A percentile compares a stretch with the other conserved stretches of the same genome.
These are phyloP conservation scores for Marsdenia floribunda DNA, from an alignment of 257 asterid genomes.

Conservation along the genomic window DNA sequence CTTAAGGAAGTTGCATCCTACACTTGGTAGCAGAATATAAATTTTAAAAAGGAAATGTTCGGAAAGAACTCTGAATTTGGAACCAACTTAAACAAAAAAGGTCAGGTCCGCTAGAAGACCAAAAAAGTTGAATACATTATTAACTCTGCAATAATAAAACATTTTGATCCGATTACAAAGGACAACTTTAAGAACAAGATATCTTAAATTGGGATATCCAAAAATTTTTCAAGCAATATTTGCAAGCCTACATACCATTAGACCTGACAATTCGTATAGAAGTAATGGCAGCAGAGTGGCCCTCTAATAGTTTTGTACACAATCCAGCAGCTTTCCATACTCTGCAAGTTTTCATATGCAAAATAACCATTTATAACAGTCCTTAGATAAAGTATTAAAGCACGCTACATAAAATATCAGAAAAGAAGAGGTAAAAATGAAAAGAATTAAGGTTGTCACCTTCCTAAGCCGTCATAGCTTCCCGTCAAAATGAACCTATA, in stretches of 20 bases:
- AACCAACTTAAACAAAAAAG: background rate
- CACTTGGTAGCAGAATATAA: background rate
- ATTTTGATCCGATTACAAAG: background rate
- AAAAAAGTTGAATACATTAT: background rate
- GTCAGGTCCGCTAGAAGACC: background rate
- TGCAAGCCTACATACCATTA: slow-evolving; percentile 38
- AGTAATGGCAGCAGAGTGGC: slow-evolving; percentile 80
- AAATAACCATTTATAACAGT: background rate
- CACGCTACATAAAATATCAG: background rate
- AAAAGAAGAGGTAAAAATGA: slow-evolving; percentile 3
- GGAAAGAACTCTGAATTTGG: background rate
- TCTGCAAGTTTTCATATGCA: slow-evolving; percentile 36
- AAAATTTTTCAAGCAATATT: background rate
- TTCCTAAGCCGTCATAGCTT: slow-evolving; percentile 90
- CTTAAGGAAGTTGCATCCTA: background rate
- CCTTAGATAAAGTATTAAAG: slow-evolving; percentile 8
- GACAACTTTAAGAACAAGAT: background rate
- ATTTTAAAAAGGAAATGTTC: background rate
- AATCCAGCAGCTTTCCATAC: slow-evolving; percentile 81
- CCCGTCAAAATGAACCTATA: slow-evolving; percentile 86
- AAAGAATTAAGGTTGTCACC: slow-evolving; percentile 35
- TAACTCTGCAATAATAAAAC: background rate
- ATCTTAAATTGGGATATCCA: background rate
- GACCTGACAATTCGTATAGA: slow-evolving; percentile 62
- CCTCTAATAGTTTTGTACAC: slow-evolving; percentile 76